A percentile compares a stretch with the other conserved stretches of the same genome.
These are phyloP conservation scores for Candida nanaspora DNA, from an alignment of 805 yeast species.

Conservation along the genomic window DNA sequence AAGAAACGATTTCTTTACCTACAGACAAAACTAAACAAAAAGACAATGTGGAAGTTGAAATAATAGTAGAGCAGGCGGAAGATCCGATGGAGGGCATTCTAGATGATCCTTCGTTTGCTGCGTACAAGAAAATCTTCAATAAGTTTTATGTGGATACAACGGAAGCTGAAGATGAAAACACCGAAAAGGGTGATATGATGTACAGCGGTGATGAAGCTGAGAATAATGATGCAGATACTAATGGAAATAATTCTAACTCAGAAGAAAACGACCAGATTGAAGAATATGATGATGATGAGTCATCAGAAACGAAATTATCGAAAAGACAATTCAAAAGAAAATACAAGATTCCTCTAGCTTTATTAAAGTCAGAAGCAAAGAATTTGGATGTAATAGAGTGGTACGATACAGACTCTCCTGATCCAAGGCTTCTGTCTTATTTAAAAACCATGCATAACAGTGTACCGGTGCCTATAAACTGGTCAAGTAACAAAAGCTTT, in stretches of 20 bases:
- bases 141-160: conserved; percentile 11
- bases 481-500: conserved; percentile 77
- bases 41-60: not conserved
- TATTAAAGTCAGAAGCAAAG: conserved; percentile 51
- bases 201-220: conserved; percentile 14
- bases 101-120: conserved; percentile 8
- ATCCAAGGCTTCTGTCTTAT: conserved; percentile 59
- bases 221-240: conserved; percentile 5
- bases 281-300: conserved; percentile 15
- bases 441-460: conserved; percentile 60
- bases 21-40: not conserved
- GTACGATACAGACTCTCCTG: conserved; percentile 80
- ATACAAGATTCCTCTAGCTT: conserved; percentile 58
- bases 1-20: not conserved
- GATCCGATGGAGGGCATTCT: conserved; percentile 1
- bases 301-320: conserved; percentile 25
- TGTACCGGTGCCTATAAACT: conserved; percentile 76
- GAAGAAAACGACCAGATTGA: conserved; percentile 11
- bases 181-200: conserved; percentile 12
- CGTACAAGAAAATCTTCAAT: conserved; percentile 12
- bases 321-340: conserved; percentile 45
- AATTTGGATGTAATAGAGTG: conserved; percentile 77
- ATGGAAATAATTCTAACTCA: conserved; percentile 14
- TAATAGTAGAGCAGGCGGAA: no score
- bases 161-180: conserved; percentile 1